Evolutionary conservation across 345 rosid species (phyloP), one percentile per base, ranked within the genome.

Genomic region (Lepidium aucheri): DNA sequence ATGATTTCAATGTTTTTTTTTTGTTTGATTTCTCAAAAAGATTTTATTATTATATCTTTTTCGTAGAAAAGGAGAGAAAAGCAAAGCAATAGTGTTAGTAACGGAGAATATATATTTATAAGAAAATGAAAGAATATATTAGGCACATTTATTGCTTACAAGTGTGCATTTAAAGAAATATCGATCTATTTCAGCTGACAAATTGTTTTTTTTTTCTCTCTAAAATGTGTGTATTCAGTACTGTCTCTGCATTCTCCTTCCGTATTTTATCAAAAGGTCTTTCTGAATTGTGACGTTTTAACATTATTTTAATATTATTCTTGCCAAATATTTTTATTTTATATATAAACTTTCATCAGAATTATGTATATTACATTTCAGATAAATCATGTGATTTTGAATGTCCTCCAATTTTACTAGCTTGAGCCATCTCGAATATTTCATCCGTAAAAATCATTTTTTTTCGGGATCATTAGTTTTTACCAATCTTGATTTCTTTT

Each of bases 71-170:
- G 50, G 43, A 60, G 77, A 67, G 52, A 61, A 74, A 74, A 67
- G 77, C 77, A 74, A 74, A 67, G 77, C 77, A 74, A 74, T 61
- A 74, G 77, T 51, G 41, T 41, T 28, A 51, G 43, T 34, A 65
- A 38, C 30, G 20, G 36, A 60, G 68, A 66, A 66, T 52, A 60
- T 60, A 47, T 26, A 4, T 26, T 4, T 50, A 14, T 33, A 13
- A 40, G 44, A 39, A 28, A 15, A 16, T 49, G 54, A 16, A 57
- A 57, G 71, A 65, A 72, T 65, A 73, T 43, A 62, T 73, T 73
- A 65, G 72, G 76, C 72, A 24, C 56, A 65, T 65, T 59, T 58
- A 65, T 12, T 65, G 60, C 41, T 72, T 50, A 58, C 17, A 28
- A 28, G 30, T 28, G 32, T 71, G 64, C 35, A 17, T 63, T 71